Conservation (phyloP, 164 flowering plant genomes). For the Brasenia schreberi region DNA sequence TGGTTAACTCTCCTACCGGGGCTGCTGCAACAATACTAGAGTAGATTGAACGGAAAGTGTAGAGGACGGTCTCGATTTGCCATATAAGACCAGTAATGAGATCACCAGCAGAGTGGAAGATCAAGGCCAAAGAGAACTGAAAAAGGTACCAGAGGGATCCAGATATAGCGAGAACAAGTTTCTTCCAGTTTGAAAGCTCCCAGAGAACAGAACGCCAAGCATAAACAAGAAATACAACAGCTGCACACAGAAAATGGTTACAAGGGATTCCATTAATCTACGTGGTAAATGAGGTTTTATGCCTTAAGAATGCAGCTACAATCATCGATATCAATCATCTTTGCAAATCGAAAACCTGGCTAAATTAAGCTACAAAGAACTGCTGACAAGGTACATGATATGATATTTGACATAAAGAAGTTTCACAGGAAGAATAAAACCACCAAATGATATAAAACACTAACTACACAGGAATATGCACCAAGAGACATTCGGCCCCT, state of each 20-base stretch:
- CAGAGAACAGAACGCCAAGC: conserved; percentile 82
- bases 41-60: conserved; percentile 47
- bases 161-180: conserved; percentile 18
- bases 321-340: too few species aligned
- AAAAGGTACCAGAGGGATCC: conserved; percentile 35
- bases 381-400: too few species aligned
- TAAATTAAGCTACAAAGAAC: too few species aligned
- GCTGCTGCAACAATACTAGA: conserved; percentile 59
- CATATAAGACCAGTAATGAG: conserved; percentile 48
- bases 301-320: too few species aligned
- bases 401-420: too few species aligned
- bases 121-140: conserved; percentile 41
- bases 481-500: too few species aligned
- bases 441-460: too few species aligned
- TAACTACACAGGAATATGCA: too few species aligned
- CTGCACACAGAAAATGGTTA: conserved; percentile 24
- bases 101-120: conserved; percentile 53
- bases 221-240: conserved; percentile 43
- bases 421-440: too few species aligned
- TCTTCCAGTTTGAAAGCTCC: conserved; percentile 76
- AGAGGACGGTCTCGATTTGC: conserved; percentile 37
- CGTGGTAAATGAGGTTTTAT: too few species aligned
- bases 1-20: conserved; percentile 55
- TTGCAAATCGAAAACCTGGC: too few species aligned
- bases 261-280: too few species aligned